Evolutionary conservation across 257 asterid genomes (phyloP).

Genomic region (Catharanthus roseus): DNA sequence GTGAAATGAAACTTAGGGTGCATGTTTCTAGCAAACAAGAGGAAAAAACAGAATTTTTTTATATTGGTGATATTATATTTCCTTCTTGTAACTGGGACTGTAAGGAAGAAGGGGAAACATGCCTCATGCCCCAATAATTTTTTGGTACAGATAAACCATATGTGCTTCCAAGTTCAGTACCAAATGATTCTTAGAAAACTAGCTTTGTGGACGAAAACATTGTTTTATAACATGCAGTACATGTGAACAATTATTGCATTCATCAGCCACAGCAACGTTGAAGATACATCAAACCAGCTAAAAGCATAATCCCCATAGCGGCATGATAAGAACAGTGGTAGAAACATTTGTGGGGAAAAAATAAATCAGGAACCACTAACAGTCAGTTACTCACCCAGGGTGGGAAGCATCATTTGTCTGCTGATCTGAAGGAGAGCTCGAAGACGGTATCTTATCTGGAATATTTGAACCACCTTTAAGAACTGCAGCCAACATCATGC

Average conservation of each 20-base stretch:
- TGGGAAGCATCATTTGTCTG: constrained; percentile 63
- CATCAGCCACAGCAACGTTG: background rate
- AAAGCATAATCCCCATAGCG: background rate
- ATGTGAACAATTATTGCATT: background rate
- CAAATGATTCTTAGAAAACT: background rate
- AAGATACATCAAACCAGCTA: background rate
- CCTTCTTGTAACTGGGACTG: background rate
- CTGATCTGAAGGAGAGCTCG: constrained; percentile 63
- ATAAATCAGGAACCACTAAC: constrained; percentile 3
- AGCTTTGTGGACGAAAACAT: background rate
- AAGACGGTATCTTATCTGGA: constrained; percentile 71
- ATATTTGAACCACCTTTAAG: constrained; percentile 81
- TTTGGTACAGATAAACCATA: background rate
- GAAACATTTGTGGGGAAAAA: background rate
- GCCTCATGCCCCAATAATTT: background rate
- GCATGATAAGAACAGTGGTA: background rate
- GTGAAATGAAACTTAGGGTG: background rate
- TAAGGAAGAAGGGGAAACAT: background rate
- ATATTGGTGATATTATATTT: background rate
- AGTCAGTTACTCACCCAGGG: constrained; percentile 55
- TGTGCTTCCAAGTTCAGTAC: background rate
- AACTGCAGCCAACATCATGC: constrained; percentile 44
- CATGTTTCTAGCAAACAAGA: background rate
- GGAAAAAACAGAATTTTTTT: too few relatives aligned
- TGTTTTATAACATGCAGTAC: background rate